Percentiles rank a stretch among this genome's conserved stretches.
Evolutionary conservation across 441 rosid species (phyloP).

Genomic region (Melianthus villosus): DNA sequence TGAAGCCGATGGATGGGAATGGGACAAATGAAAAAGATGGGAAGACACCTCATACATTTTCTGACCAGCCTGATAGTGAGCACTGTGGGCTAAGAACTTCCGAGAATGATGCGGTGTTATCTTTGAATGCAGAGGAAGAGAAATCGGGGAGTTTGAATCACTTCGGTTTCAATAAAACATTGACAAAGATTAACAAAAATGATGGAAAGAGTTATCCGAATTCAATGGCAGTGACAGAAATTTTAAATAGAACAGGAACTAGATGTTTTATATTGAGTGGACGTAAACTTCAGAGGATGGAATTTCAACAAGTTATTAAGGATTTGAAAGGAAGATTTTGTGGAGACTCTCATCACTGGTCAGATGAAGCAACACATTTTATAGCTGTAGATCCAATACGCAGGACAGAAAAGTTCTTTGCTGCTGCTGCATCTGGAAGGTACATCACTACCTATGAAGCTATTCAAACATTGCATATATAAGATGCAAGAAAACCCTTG

Average conservation of each 20-base stretch:
- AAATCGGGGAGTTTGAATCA: too few species aligned
- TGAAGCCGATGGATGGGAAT: too few species aligned
- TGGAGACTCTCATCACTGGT: constrained; percentile 89
- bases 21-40: too few species aligned
- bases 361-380: constrained; percentile 88
- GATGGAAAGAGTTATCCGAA: constrained; percentile 14
- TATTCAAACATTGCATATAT: not conserved
- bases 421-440: constrained; percentile 7
- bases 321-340: constrained; percentile 58
- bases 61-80: too few species aligned
- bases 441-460: not conserved
- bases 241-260: constrained; percentile 21
- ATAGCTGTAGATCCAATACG: constrained; percentile 42
- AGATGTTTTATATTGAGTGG: constrained; percentile 59
- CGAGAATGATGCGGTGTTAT: constrained; percentile 13
- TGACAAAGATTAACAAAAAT: constrained; percentile 14
- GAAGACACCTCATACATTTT: too few species aligned
- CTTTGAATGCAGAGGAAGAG: constrained; percentile 13
- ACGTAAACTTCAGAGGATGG: constrained; percentile 50
- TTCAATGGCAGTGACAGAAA: constrained; percentile 8
- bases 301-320: constrained; percentile 50
- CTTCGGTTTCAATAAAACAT: constrained; percentile 13
- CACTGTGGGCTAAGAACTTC: too few species aligned
- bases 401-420: constrained; percentile 9
- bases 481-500: too few species aligned